phyloP scores from a whole-genome alignment of 192 early-diverging fungal genomes.

The Umbelopsis vinacea region DNA sequence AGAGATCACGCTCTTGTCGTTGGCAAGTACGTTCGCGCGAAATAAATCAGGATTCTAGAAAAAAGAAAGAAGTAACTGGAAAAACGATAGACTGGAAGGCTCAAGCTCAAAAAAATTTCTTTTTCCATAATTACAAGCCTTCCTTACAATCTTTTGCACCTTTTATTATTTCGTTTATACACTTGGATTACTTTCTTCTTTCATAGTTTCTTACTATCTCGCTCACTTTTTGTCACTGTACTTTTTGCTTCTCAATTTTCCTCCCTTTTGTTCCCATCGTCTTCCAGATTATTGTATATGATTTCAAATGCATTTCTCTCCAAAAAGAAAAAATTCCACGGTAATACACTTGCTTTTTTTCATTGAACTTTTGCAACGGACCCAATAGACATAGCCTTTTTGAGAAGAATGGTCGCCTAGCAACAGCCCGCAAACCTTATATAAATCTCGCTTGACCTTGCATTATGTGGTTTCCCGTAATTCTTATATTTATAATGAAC shows the following conservation, averaged over 20 bases:
- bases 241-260: slow-evolving; percentile 23
- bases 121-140: not conserved
- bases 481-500: too few relatives aligned
- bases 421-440: too few relatives aligned
- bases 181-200: not conserved
- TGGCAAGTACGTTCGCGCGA: slow-evolving; percentile 77
- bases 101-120: not conserved
- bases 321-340: not conserved
- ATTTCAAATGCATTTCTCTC: slow-evolving; percentile 10
- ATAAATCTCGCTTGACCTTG: too few relatives aligned
- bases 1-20: slow-evolving; percentile 98
- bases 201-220: not conserved
- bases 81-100: not conserved
- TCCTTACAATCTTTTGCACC: not conserved
- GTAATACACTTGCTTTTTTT: not conserved
- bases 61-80: not conserved
- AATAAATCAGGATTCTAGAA: slow-evolving; percentile 43
- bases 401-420: too few relatives aligned
- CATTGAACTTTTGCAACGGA: not conserved
- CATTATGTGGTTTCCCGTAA: too few relatives aligned
- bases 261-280: not conserved
- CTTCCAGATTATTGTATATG: slow-evolving; percentile 18
- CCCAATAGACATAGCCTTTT: not conserved
- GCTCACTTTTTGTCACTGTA: slow-evolving; percentile 7
- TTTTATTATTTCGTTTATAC: not conserved